These are phyloP conservation scores for Striga hermonthica DNA, from an alignment of 305 asterid species.

Conservation along the genomic window DNA sequence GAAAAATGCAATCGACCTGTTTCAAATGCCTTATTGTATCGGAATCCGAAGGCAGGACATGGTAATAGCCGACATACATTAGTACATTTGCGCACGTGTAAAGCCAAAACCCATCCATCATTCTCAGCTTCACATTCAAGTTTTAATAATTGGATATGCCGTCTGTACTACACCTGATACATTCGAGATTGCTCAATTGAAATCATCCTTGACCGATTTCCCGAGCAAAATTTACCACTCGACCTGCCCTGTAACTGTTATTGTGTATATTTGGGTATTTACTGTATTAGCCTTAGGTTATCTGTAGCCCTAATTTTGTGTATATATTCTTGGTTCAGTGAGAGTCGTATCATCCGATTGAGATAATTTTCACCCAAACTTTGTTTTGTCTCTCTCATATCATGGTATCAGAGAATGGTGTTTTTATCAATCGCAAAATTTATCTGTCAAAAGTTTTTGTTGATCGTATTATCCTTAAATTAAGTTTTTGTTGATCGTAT, in stretches of 20 bases:
- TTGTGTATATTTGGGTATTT: too few species aligned
- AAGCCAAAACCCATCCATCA: conserved; percentile 74
- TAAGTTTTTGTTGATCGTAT: too few species aligned
- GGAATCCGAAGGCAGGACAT: conserved; percentile 79
- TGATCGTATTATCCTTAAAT: too few species aligned
- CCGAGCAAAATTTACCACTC: conserved; percentile 64
- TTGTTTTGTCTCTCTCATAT: too few species aligned
- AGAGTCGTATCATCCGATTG: too few species aligned
- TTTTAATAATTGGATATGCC: conserved; percentile 45
- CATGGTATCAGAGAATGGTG: too few species aligned
- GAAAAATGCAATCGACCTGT: conserved; percentile 44
- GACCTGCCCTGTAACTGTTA: conserved; percentile 80
- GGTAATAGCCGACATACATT: conserved; percentile 85
- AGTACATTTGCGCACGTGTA: conserved; percentile 80
- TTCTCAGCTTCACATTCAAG: conserved; percentile 54
- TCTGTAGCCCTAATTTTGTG: too few species aligned
- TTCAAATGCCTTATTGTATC: conserved; percentile 77
- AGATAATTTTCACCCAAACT: too few species aligned
- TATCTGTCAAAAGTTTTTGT: too few species aligned
- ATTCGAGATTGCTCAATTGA: conserved; percentile 55
- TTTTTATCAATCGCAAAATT: too few species aligned
- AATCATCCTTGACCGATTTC: conserved; percentile 55
- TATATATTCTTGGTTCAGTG: too few species aligned
- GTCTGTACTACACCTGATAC: conserved; percentile 29
- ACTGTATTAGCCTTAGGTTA: too few species aligned